These are phyloP conservation scores for Ceratocystis harringtonii DNA, from an alignment of 2,329 filamentous ascomycete genomes.

Conservation along the genomic window DNA sequence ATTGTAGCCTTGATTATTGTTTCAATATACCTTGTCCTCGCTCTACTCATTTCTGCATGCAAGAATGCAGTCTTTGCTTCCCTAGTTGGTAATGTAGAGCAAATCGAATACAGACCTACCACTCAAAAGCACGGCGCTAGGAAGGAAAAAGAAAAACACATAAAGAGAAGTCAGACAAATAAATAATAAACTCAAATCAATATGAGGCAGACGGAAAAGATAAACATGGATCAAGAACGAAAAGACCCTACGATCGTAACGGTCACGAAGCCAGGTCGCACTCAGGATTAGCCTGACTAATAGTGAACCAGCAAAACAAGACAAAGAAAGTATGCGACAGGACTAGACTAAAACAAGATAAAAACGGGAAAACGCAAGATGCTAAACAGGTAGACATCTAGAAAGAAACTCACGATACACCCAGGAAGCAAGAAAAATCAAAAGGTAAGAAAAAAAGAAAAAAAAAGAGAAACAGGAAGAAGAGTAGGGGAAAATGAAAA, in stretches of 20 bases:
- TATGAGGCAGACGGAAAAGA: not conserved
- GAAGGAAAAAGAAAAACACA: not conserved
- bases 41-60: no score
- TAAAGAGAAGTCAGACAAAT: not conserved
- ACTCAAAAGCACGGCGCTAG: not conserved
- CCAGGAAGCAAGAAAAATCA: not conserved
- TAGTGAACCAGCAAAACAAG: no score
- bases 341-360: not conserved
- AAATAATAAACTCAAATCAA: slow-evolving; percentile 10
- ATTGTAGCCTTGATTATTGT: no score
- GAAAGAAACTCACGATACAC: not conserved
- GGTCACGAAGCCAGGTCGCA: no score
- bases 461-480: not conserved
- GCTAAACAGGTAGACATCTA: not conserved
- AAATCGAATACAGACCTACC: not conserved
- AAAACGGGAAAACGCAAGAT: not conserved
- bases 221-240: no score
- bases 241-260: no score
- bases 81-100: not conserved
- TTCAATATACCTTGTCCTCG: no score
- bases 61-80: no score
- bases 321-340: no score
- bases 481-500: not conserved
- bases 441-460: not conserved
- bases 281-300: no score